Conservation (phyloP, 164 flowering plant genomes). For the Cinnamomum micranthum region DNA sequence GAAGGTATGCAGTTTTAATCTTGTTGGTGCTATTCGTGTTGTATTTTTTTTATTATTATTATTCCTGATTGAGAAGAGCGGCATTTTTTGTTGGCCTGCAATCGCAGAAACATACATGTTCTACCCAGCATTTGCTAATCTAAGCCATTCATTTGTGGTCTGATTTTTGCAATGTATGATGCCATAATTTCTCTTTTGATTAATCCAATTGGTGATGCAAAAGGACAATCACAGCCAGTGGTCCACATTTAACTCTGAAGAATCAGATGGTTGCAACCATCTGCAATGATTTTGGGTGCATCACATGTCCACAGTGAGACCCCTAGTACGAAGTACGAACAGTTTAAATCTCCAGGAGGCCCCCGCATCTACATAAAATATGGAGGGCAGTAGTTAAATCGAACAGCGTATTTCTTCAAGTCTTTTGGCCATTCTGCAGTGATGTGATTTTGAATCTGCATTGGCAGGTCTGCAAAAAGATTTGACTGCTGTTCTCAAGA, state of each 20-base stretch:
- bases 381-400: not conserved
- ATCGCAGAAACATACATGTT: no score
- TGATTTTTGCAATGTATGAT: not conserved
- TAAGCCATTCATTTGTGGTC: no score
- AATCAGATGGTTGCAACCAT: not conserved
- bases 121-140: not conserved
- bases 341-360: not conserved
- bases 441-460: not conserved
- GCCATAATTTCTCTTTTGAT: not conserved
- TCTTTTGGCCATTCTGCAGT: not conserved
- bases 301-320: not conserved
- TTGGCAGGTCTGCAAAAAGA: conserved; percentile 62
- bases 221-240: not conserved
- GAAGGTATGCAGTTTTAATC: conserved; percentile 37
- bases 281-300: not conserved
- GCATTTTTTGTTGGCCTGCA: no score
- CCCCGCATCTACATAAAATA: not conserved
- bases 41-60: no score
- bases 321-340: not conserved
- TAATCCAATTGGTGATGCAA: not conserved
- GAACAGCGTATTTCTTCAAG: not conserved
- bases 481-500: conserved; percentile 48
- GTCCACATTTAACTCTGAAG: not conserved
- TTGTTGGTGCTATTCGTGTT: not conserved
- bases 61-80: not conserved